Conservation (phyloP, 2,329 filamentous ascomycete genomes). For the Exophiala sideris region DNA sequence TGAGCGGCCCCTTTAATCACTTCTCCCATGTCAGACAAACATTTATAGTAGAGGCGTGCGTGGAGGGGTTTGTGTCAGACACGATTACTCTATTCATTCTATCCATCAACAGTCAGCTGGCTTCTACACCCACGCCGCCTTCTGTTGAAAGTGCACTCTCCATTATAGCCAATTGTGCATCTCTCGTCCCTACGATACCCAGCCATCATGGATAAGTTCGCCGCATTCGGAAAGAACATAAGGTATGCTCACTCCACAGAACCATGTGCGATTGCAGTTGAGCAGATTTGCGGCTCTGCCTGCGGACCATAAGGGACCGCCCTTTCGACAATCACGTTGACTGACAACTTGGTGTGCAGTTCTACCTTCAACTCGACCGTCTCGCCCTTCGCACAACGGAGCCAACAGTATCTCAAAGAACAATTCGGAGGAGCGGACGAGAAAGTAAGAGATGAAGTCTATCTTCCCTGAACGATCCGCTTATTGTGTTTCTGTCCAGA, state of each 20-base stretch:
- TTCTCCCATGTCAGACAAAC: no score
- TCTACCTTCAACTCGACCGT: constrained; percentile 68
- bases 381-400: constrained; percentile 88
- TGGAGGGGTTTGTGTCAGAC: no score
- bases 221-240: constrained; percentile 68
- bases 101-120: no score
- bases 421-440: constrained; percentile 93
- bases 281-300: neutral
- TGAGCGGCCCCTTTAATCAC: no score
- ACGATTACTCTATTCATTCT: no score
- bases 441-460: constrained; percentile 57
- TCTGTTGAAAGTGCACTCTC: no score
- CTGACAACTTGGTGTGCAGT: constrained; percentile 40
- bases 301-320: constrained; percentile 2
- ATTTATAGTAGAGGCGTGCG: no score
- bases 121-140: no score
- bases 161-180: no score
- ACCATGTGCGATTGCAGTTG: constrained; percentile 29
- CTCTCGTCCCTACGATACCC: no score
- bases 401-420: constrained; percentile 97
- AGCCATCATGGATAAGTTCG: constrained; percentile 62
- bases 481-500: constrained; percentile 51
- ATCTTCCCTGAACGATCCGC: neutral
- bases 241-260: constrained; percentile 44
- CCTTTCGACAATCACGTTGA: constrained; percentile 18